Evolutionary conservation across 768 basidiomycete species (phyloP).

Genomic region (Steccherinum ochraceum): DNA sequence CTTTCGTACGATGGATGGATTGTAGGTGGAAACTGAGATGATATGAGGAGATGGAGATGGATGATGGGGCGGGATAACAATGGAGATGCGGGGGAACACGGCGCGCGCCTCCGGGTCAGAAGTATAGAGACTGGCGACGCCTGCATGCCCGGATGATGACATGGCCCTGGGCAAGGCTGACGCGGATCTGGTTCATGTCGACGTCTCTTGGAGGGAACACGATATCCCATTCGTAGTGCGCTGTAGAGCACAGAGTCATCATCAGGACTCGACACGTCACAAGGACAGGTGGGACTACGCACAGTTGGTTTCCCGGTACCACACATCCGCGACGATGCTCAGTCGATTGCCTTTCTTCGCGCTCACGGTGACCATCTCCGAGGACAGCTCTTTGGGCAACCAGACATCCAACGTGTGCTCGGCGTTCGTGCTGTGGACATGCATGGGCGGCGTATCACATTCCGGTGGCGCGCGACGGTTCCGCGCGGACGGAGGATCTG

Average conservation of each 20-base stretch:
- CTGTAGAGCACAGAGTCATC: slow-evolving; percentile 22
- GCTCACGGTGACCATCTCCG: slow-evolving; percentile 61
- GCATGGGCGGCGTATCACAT: slow-evolving; percentile 38
- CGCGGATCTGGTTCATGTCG: slow-evolving; percentile 31
- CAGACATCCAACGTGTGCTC: slow-evolving; percentile 41
- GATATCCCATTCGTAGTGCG: slow-evolving; percentile 59
- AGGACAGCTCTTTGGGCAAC: slow-evolving; percentile 40
- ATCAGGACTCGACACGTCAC: neutral
- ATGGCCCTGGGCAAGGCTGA: neutral
- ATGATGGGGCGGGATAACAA: neutral
- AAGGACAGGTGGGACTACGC: slow-evolving; percentile 23
- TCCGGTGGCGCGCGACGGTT: neutral
- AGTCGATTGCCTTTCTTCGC: slow-evolving; percentile 55
- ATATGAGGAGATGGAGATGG: no score
- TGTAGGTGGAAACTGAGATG: no score
- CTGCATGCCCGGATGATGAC: slow-evolving; percentile 33
- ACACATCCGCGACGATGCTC: slow-evolving; percentile 53
- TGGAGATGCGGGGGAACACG: neutral
- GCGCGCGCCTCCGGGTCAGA: neutral
- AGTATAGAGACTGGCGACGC: neutral
- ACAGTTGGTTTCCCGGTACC: slow-evolving; percentile 58
- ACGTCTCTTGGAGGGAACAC: slow-evolving; percentile 47
- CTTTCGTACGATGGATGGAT: no score
- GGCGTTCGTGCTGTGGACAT: slow-evolving; percentile 32
- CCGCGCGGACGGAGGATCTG: neutral